Percentiles rank a stretch among this genome's conserved stretches.
phyloP scores from a whole-genome alignment of 371 early-diverging fungal genomes.

The Actinomortierella ambigua region DNA sequence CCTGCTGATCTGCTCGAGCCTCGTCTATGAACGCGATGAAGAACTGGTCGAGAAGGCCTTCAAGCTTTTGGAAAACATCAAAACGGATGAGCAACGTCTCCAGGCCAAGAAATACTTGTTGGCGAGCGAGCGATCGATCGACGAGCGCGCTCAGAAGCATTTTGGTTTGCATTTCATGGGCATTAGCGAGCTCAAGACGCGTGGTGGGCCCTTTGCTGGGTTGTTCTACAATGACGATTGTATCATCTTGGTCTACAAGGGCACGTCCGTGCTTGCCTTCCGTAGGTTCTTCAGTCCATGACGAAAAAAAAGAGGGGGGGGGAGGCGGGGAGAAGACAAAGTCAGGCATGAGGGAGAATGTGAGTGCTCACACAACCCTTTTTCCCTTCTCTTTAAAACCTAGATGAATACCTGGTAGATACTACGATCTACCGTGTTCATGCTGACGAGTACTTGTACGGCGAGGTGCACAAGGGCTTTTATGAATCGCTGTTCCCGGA shows the following conservation, averaged over 20 bases:
- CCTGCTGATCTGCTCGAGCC: slow-evolving; percentile 28
- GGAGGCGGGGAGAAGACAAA: no score
- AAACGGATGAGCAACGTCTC: slow-evolving; percentile 8
- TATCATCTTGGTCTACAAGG: slow-evolving; percentile 54
- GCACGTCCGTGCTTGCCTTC: slow-evolving; percentile 50
- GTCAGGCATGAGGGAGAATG: no score
- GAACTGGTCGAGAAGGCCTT: slow-evolving; percentile 47
- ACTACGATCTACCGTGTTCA: slow-evolving; percentile 31
- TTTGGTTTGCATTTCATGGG: slow-evolving; percentile 56
- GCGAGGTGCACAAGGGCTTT: slow-evolving; percentile 44
- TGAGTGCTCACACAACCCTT: background rate
- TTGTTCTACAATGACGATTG: slow-evolving; percentile 50
- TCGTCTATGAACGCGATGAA: slow-evolving; percentile 56
- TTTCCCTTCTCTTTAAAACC: background rate
- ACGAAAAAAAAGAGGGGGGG: no score
- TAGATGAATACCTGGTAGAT: slow-evolving; percentile 52
- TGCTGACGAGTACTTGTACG: slow-evolving; percentile 35
- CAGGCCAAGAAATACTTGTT: slow-evolving; percentile 14
- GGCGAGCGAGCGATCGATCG: slow-evolving; percentile 29
- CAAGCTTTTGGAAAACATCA: slow-evolving; percentile 10
- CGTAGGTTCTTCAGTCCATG: no score
- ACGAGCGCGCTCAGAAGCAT: slow-evolving; percentile 12
- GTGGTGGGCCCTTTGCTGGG: slow-evolving; percentile 57
- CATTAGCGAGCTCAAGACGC: slow-evolving; percentile 53
- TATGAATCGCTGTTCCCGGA: slow-evolving; percentile 45